Evolutionary conservation across 2,329 filamentous ascomycete species (phyloP).

Genomic region (Paracoccidioides brasiliensis): DNA sequence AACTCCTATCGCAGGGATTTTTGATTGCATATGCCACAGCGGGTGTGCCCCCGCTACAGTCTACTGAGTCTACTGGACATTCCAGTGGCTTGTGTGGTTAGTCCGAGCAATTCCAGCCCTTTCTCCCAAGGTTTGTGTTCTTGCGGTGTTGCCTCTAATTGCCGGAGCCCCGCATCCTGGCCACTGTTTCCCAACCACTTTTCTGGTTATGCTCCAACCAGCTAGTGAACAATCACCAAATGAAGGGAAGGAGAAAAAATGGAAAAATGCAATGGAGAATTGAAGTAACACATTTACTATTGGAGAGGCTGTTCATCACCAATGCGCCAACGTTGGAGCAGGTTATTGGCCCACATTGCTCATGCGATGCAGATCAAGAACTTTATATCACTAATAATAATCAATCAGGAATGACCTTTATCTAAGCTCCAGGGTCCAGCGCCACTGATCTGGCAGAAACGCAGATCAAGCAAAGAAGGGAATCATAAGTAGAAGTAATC

Average conservation of each 20-base stretch:
- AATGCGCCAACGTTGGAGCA: neutral
- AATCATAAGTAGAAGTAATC: neutral
- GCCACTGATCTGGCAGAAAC: neutral
- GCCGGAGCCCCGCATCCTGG: neutral
- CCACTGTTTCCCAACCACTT: neutral
- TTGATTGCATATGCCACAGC: neutral
- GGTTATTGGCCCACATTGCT: neutral
- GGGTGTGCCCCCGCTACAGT: neutral
- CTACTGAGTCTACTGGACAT: neutral
- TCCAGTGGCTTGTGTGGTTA: neutral
- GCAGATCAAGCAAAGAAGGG: neutral
- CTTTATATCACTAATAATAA: neutral
- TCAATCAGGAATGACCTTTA: neutral
- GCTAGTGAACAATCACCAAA: neutral
- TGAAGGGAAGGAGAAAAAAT: neutral
- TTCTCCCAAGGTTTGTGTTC: neutral
- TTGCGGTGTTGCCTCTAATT: neutral
- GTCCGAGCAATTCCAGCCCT: neutral
- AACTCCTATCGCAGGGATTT: neutral
- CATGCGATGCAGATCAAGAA: neutral
- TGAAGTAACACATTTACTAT: neutral
- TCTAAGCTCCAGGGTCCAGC: conserved; percentile 2
- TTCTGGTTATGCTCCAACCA: neutral
- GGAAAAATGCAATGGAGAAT: neutral
- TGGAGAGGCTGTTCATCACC: neutral